Conservation (phyloP, 495 filamentous ascomycete genomes). For the Neurospora discreta region DNA sequence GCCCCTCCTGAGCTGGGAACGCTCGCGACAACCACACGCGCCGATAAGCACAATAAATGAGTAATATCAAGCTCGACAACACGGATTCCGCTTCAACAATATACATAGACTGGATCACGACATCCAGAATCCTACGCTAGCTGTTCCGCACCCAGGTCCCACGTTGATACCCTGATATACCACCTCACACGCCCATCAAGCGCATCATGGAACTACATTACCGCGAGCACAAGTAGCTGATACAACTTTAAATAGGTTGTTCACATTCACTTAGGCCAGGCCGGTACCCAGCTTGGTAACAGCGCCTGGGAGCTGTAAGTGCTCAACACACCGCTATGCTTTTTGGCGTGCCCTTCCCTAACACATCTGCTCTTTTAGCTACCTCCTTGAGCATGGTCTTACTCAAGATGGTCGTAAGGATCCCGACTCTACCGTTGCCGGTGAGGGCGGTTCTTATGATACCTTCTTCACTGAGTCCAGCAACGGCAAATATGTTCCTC, state of each 20-base stretch:
- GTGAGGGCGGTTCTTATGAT: constrained; percentile 63
- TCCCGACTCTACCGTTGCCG: constrained; percentile 48
- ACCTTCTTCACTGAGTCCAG: constrained; percentile 88
- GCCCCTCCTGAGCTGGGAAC: not conserved
- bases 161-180: not conserved
- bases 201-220: not conserved
- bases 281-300: constrained; percentile 87
- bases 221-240: constrained; percentile 6
- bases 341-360: constrained; percentile 1
- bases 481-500: constrained; percentile 79
- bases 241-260: constrained; percentile 46
- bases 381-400: constrained; percentile 85
- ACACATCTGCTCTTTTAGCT: constrained; percentile 37
- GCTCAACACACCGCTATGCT: constrained; percentile 29
- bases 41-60: not conserved
- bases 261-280: constrained; percentile 88
- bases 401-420: constrained; percentile 62
- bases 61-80: not conserved
- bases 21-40: not conserved
- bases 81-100: not conserved
- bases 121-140: not conserved
- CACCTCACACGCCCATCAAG: not conserved
- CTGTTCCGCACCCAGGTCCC: not conserved
- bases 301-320: constrained; percentile 91
- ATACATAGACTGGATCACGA: not conserved